phyloP scores from a whole-genome alignment of 352 stramenopile species.

The Pythium utonaiense region DNA sequence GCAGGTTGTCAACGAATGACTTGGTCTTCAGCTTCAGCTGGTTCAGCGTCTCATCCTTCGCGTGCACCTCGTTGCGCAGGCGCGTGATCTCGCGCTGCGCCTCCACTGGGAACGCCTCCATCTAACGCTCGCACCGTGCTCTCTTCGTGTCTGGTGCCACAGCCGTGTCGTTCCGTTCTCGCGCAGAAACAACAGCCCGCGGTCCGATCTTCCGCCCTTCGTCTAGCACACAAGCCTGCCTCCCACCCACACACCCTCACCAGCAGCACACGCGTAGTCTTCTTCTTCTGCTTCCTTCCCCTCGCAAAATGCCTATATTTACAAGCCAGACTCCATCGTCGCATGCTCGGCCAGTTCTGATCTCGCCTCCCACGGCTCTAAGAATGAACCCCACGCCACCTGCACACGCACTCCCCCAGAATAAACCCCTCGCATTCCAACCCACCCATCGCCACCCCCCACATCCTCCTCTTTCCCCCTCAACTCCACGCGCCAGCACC shows the following conservation, averaged over 20 bases:
- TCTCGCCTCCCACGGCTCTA: neutral
- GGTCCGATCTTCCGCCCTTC: neutral
- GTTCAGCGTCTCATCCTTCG: conserved; percentile 78
- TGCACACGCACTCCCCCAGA: neutral
- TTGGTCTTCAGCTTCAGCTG: conserved; percentile 84
- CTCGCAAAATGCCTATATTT: conserved; percentile 1
- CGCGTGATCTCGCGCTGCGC: conserved; percentile 47
- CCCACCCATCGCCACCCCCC: neutral
- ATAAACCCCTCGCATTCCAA: neutral
- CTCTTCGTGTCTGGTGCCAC: neutral
- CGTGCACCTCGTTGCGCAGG: conserved; percentile 49
- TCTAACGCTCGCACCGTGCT: neutral
- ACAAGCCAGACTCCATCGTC: neutral
- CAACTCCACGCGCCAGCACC: neutral
- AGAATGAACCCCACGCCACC: neutral
- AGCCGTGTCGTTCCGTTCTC: neutral
- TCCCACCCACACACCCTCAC: neutral
- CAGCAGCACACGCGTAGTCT: neutral
- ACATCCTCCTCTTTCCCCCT: neutral
- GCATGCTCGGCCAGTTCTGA: conserved; percentile 1
- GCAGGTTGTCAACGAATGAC: conserved; percentile 80
- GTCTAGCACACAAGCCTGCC: neutral
- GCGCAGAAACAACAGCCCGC: neutral
- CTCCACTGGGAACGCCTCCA: conserved; percentile 19
- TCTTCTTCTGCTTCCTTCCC: neutral